Conservation (phyloP, 768 basidiomycete genomes). For the Mycena kentingensis region DNA sequence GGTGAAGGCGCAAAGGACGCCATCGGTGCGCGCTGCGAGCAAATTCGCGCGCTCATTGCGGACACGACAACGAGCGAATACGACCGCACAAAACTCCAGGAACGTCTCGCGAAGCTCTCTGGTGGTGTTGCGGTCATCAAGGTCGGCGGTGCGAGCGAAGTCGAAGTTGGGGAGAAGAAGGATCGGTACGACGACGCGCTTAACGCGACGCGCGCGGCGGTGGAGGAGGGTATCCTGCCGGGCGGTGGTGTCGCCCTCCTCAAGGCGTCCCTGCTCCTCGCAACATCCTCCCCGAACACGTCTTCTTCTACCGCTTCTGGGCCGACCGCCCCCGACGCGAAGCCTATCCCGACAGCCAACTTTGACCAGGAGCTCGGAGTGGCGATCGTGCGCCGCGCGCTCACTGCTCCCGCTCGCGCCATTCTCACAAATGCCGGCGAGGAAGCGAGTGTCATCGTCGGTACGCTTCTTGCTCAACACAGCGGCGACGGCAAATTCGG, state of each 20-base stretch:
- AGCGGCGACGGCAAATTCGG: slow-evolving; percentile 74
- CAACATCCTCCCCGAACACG: slow-evolving; percentile 51
- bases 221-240: slow-evolving; percentile 97
- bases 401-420: slow-evolving; percentile 80
- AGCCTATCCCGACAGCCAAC: slow-evolving; percentile 78
- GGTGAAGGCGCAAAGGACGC: slow-evolving; percentile 89
- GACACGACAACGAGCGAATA: slow-evolving; percentile 90
- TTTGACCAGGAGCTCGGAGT: slow-evolving; percentile 98
- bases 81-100: slow-evolving; percentile 93
- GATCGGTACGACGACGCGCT: slow-evolving; percentile 96
- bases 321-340: slow-evolving; percentile 56
- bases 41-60: slow-evolving; percentile 80
- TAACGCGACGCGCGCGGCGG: slow-evolving; percentile 97
- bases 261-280: slow-evolving; percentile 76
- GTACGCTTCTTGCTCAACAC: slow-evolving; percentile 73
- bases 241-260: slow-evolving; percentile 94
- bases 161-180: slow-evolving; percentile 99
- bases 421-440: slow-evolving; percentile 95
- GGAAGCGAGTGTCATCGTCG: slow-evolving; percentile 91
- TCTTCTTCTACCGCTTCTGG: slow-evolving; percentile 47
- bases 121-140: slow-evolving; percentile 99
- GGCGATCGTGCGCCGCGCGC: slow-evolving; percentile 84
- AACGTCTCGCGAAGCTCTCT: slow-evolving; percentile 92
- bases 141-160: slow-evolving; percentile 91
- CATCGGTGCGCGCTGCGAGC: slow-evolving; percentile 93